Evolutionary conservation across 176 grass and related monocot genomes (phyloP), one percentile per base, ranked within the genome.

Genomic region (Hsuehochloa calcarea): DNA sequence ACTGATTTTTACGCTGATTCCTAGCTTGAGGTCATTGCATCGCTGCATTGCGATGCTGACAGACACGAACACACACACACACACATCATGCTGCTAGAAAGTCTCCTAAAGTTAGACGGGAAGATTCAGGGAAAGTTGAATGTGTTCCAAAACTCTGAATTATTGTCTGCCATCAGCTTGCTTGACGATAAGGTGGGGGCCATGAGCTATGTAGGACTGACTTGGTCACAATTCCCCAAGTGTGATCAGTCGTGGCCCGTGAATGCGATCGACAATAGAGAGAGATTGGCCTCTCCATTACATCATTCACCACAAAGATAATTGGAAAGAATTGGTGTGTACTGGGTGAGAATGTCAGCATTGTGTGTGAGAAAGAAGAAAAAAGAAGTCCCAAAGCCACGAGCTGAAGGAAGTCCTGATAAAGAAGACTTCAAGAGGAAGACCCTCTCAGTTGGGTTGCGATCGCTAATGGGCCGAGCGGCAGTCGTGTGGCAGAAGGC

Each of bases 101-200:
- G 73, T 44, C 37, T 79, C 31, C 23, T 26, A 65, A 86, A 73
- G 67, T 17, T 39, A 1, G 19, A 17, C 7, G 4, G 1, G 5
- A 19, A 40, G 65, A 26, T n/a, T 13, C 69, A 54, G 7, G 10
- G 20, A 20, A 88, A 34, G 67, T 6, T 38, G 67, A 66, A 66
- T 58, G 68, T 75, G 38, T 47, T 8, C 61, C 26, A 26, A 51
- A 80, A 80, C 5, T 79, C 56, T 80, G 81, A 80, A 89, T 74
- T 46, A 67, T 84, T 79, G 81, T 44, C 74, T 84, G 74, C 74
- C 74, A 84, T 65, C 59, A 45, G 16, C 38, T 22, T 69, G 25
- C 39, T 39, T 46, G 22, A 15, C 14, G 75, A 67, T 80, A 80
- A 74, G 68, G 82, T 29, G 46, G 61, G 87, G 75, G 20, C 40